A percentile compares a stretch with the other conserved stretches of the same genome.
These are phyloP conservation scores for Penicillium fuscoglaucum DNA, from an alignment of 2,329 filamentous ascomycete genomes.

Conservation along the genomic window DNA sequence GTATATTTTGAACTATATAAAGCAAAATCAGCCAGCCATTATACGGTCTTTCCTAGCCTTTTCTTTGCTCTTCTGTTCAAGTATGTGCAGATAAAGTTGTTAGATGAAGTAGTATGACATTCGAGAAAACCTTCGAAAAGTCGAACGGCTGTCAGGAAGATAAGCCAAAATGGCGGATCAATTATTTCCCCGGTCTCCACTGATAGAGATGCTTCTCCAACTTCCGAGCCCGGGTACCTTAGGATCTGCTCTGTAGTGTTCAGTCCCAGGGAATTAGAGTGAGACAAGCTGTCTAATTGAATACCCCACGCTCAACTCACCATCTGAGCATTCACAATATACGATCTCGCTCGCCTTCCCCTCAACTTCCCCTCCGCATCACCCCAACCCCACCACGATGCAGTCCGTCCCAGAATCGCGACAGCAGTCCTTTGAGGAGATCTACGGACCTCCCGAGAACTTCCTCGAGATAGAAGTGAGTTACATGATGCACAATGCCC, in stretches of 20 bases:
- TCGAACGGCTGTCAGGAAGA: constrained; percentile 4
- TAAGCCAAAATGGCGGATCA: constrained; percentile 19
- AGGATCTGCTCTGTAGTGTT: constrained; percentile 2
- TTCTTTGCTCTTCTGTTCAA: not conserved
- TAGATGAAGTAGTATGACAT: not conserved
- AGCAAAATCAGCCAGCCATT: not conserved
- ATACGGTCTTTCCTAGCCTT: not conserved
- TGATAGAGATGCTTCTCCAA: constrained; percentile 16
- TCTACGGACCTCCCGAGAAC: constrained; percentile 97
- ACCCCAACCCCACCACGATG: constrained; percentile 46
- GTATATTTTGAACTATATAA: not conserved
- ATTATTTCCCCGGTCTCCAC: constrained; percentile 15
- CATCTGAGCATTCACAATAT: not conserved
- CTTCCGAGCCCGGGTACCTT: constrained; percentile 1
- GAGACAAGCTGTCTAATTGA: not conserved
- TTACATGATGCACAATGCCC: constrained; percentile 1
- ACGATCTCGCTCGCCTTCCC: not conserved
- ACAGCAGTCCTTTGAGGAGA: constrained; percentile 96
- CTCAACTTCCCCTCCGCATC: constrained; percentile 1
- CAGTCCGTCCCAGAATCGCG: constrained; percentile 68
- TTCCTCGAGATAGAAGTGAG: constrained; percentile 95
- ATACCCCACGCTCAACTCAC: not conserved
- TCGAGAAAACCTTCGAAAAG: not conserved
- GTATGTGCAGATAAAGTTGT: not conserved
- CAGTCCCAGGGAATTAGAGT: not conserved